phyloP scores from a whole-genome alignment of 208 protist species.

The Leptomonas pyrrhocoris region DNA sequence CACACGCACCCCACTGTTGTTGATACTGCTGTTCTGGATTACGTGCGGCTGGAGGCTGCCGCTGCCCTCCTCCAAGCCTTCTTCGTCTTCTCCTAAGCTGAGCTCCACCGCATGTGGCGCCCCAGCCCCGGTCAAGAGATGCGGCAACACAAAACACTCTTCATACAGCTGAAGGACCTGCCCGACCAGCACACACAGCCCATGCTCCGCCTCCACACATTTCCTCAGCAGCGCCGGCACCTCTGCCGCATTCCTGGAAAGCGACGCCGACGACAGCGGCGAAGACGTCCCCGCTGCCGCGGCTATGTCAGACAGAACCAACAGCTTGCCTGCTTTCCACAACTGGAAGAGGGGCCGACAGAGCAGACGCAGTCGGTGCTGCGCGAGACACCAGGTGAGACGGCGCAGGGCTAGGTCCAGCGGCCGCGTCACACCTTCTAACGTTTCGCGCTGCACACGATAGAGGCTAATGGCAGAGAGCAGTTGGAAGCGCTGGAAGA shows the following conservation, averaged over 20 bases:
- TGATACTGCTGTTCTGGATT: not conserved
- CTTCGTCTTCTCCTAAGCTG: not conserved
- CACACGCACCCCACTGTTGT: not conserved
- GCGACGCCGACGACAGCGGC: not conserved
- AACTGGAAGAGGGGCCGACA: slow-evolving; percentile 28
- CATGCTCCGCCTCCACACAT: not conserved
- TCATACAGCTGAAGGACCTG: slow-evolving; percentile 24
- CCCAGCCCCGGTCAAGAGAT: slow-evolving; percentile 11
- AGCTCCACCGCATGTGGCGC: not conserved
- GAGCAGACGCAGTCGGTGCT: slow-evolving; percentile 25
- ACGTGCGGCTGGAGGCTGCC: not conserved
- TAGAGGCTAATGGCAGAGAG: slow-evolving; percentile 12
- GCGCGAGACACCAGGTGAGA: slow-evolving; percentile 21
- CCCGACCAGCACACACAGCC: slow-evolving; percentile 1
- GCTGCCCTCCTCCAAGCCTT: not conserved
- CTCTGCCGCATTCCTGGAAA: not conserved
- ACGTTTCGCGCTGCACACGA: slow-evolving; percentile 19
- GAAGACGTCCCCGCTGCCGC: not conserved
- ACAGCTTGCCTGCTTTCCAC: not conserved
- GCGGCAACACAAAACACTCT: slow-evolving; percentile 32
- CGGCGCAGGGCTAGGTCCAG: slow-evolving; percentile 30
- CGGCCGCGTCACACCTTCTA: slow-evolving; percentile 20
- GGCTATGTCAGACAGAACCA: not conserved
- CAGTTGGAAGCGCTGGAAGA: slow-evolving; percentile 18
- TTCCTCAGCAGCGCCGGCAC: not conserved